These are phyloP conservation scores for Penicillium polonicum DNA, from an alignment of 2,329 filamentous ascomycete species.

Conservation along the genomic window DNA sequence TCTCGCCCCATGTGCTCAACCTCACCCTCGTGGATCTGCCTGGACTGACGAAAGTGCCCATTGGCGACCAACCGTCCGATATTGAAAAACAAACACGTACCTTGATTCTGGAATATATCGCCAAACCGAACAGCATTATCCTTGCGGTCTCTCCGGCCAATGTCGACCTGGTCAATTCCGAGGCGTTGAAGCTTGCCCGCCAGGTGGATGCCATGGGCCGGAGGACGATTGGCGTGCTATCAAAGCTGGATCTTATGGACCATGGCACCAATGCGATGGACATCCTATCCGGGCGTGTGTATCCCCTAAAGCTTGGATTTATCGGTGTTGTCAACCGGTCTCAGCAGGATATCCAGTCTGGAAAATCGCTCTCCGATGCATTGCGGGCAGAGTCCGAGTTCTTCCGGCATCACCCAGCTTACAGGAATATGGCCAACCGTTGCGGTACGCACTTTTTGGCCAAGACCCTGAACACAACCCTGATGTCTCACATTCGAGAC, in stretches of 20 bases:
- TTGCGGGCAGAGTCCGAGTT: slow-evolving; percentile 88
- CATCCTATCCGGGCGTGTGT: slow-evolving; percentile 94
- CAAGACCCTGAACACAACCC: slow-evolving; percentile 88
- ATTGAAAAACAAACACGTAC: slow-evolving; percentile 98
- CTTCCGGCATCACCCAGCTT: slow-evolving; percentile 95
- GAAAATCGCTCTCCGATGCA: slow-evolving; percentile 91
- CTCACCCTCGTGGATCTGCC: slow-evolving; percentile 94
- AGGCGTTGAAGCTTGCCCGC: slow-evolving; percentile 91
- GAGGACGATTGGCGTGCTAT: slow-evolving; percentile 93
- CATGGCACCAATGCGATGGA: slow-evolving; percentile 97
- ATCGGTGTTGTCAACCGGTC: slow-evolving; percentile 98
- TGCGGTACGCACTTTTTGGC: slow-evolving; percentile 94
- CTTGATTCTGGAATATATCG: slow-evolving; percentile 96
- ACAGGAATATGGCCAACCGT: slow-evolving; percentile 89
- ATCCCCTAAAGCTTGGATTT: slow-evolving; percentile 94
- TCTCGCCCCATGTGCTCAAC: slow-evolving; percentile 94
- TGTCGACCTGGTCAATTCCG: slow-evolving; percentile 97
- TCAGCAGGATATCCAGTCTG: slow-evolving; percentile 94
- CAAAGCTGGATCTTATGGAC: slow-evolving; percentile 97
- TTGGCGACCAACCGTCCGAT: slow-evolving; percentile 94
- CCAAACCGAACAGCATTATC: slow-evolving; percentile 97
- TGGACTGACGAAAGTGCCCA: slow-evolving; percentile 95
- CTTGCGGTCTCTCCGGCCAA: slow-evolving; percentile 96
- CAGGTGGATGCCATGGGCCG: slow-evolving; percentile 94
- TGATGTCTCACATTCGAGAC: slow-evolving; percentile 96